Conservation (phyloP, 495 filamentous ascomycete genomes). For the Podospora australis region DNA sequence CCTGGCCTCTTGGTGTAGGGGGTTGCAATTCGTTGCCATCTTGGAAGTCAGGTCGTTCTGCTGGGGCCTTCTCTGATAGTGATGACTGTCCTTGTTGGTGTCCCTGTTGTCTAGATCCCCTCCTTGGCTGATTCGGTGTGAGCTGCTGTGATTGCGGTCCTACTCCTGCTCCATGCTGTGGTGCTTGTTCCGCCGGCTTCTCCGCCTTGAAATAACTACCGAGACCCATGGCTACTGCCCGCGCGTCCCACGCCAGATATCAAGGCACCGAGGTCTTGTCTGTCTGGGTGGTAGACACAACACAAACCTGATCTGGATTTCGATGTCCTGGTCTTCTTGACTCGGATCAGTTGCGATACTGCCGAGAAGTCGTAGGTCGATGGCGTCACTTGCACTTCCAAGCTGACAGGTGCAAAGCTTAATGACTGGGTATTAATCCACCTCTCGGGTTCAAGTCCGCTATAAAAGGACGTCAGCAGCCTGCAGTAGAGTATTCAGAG, state of each 20-base stretch:
- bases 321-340: too few relatives aligned
- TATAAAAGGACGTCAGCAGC: too few relatives aligned
- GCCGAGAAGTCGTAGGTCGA: too few relatives aligned
- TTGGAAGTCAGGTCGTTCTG: conserved; percentile 6
- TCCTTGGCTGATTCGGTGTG: neutral
- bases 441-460: too few relatives aligned
- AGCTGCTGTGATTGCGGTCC: neutral
- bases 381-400: too few relatives aligned
- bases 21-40: conserved; percentile 41
- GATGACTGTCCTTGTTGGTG: conserved; percentile 7
- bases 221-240: conserved; percentile 56
- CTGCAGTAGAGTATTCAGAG: too few relatives aligned
- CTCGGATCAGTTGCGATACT: too few relatives aligned
- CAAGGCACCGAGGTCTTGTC: conserved; percentile 4
- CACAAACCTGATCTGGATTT: too few relatives aligned
- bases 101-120: neutral
- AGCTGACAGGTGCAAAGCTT: too few relatives aligned
- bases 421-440: too few relatives aligned
- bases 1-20: conserved; percentile 36
- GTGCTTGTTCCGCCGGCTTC: conserved; percentile 28
- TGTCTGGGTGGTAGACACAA: neutral
- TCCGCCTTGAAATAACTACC: conserved; percentile 55
- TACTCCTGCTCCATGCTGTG: conserved; percentile 3
- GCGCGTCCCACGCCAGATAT: too few relatives aligned
- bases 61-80: conserved; percentile 21